Evolutionary conservation across 2,329 filamentous ascomycete species (phyloP), one percentile per base, ranked within the genome.

Genomic region (Pseudogymnoascus sp.): DNA sequence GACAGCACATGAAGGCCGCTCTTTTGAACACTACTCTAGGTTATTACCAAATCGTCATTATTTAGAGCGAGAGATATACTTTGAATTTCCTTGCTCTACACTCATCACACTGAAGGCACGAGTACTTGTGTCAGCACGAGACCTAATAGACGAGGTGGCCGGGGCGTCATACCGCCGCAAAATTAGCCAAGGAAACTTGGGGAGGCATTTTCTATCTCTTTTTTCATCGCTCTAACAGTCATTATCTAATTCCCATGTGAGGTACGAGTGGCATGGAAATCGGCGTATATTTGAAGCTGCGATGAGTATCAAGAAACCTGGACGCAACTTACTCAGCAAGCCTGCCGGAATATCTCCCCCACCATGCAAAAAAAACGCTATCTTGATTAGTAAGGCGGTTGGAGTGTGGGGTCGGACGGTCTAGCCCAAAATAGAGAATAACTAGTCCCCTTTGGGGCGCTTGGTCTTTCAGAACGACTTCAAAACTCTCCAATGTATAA

Each of bases 1-100:
- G 67, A 74, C 71, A 35, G 70, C 63, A 62, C 75, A 77, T 57
- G 67, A 66, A 35, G 75, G 75, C 59, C 70, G 71, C 64, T 75
- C 74, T 67, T 76, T 76, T 12, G 74, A 75, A 63, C 74, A 76
- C 74, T 76, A 28, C n/a, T 1, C 5, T 14, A 3, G 25, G 33
- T 54, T 20, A 57, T 37, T 37, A 57, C 11, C 33, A n/a, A n/a
- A 12, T 30, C 36, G 30, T n/a, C 2, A 25, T 16, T 12, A 57
- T 35, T 25, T 22, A 9, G 38, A 50, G 14, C 8, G 12, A 8
- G 11, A 16, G 14, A 33, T 2, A 38, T 57, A 64, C 63, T 60
- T 63, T 64, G 39, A 64, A 60, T 39, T 64, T 64, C 41, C 61
- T 57, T 35, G 47, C 60, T 30, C 63, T 58, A 59, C 63, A 64